A percentile compares a stretch with the other conserved stretches of the same genome.
Evolutionary conservation across 164 flowering plant genomes (phyloP).

Genomic region (Magnolia officinalis): DNA sequence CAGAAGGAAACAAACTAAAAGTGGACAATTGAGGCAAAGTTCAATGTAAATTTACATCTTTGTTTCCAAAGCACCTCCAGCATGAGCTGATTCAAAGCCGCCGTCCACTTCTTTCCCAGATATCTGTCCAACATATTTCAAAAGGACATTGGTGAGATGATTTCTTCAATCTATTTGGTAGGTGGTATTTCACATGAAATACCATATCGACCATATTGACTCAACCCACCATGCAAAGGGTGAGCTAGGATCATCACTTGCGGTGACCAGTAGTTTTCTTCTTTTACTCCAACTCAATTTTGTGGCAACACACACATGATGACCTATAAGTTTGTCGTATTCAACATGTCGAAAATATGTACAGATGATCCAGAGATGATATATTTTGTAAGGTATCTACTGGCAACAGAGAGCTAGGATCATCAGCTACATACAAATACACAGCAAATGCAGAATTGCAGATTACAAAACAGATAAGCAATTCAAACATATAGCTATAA

Average conservation of each 20-base stretch:
- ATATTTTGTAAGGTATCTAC: no score
- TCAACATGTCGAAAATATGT: not conserved
- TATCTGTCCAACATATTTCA: conserved; percentile 10
- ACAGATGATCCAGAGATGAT: not conserved
- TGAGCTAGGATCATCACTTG: no score
- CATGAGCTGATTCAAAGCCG: not conserved
- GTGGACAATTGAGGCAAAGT: not conserved
- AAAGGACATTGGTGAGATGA: not conserved
- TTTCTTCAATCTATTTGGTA: not conserved
- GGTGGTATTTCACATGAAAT: no score
- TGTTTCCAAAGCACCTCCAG: conserved; percentile 6
- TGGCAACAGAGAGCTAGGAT: not conserved
- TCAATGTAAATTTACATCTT: conserved; percentile 15
- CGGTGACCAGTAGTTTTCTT: no score
- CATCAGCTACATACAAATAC: not conserved
- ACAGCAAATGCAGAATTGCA: not conserved
- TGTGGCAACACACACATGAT: not conserved
- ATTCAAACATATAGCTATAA: not conserved
- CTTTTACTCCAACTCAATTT: not conserved
- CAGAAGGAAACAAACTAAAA: not conserved
- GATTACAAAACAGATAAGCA: not conserved
- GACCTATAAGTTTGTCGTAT: not conserved
- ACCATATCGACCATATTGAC: no score
- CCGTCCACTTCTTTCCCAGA: not conserved
- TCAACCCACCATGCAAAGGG: no score